Percentiles rank a stretch among this genome's conserved stretches.
phyloP scores from a whole-genome alignment of 306 rosid genomes.

The Vigna hirtella region DNA sequence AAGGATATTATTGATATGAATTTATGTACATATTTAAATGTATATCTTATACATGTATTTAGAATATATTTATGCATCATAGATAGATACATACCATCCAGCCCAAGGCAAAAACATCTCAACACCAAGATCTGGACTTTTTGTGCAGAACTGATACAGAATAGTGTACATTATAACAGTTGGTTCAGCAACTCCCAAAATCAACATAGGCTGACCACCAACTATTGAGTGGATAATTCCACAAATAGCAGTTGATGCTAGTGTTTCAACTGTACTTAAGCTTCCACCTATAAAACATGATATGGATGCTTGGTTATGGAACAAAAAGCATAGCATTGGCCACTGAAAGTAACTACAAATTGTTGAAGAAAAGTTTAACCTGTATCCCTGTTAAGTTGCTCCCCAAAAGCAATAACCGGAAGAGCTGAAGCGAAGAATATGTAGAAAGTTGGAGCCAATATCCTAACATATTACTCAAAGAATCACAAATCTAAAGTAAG shows the following conservation, averaged over 20 bases:
- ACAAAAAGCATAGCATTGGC: not conserved
- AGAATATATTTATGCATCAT: not conserved
- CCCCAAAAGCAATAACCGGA: slow-evolving; percentile 84
- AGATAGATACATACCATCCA: slow-evolving; percentile 60
- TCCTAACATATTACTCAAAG: slow-evolving; percentile 46
- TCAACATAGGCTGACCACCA: slow-evolving; percentile 87
- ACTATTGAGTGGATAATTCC: slow-evolving; percentile 79
- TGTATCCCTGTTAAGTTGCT: slow-evolving; percentile 73
- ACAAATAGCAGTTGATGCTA: slow-evolving; percentile 80
- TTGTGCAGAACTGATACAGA: slow-evolving; percentile 57
- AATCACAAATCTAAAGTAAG: not conserved
- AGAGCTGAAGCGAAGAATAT: slow-evolving; percentile 83
- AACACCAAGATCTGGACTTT: slow-evolving; percentile 60
- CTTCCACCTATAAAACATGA: slow-evolving; percentile 57
- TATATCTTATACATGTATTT: not conserved
- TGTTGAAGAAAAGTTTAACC: slow-evolving; percentile 46
- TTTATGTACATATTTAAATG: not conserved
- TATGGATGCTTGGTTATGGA: slow-evolving; percentile 10
- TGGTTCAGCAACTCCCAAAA: slow-evolving; percentile 92
- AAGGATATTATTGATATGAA: not conserved
- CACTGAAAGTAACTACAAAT: not conserved
- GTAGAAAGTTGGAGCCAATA: slow-evolving; percentile 81
- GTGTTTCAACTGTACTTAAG: slow-evolving; percentile 79
- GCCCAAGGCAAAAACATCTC: slow-evolving; percentile 76
- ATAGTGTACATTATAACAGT: slow-evolving; percentile 83